Base-by-base conservation (phyloP, 306 rosid genomes). In the Ormosia emarginata region DNA sequence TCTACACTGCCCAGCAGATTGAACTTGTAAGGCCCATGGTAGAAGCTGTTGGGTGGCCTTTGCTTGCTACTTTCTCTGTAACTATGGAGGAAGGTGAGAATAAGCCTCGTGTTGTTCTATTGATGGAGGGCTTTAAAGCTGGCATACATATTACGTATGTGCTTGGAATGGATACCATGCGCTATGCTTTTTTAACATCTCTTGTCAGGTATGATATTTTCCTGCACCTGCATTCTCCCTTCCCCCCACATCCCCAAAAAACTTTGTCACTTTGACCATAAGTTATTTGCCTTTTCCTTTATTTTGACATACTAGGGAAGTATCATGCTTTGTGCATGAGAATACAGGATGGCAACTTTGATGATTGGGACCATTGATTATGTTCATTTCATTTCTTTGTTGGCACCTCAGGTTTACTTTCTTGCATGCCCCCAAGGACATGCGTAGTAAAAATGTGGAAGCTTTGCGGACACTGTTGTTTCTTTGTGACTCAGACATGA, bases 11-110 rank as follows among this genome's bases (percentile, higher is more conserved):
- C 47, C 93, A 92, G 79, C 97, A 91, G 85, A 90, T 94, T 80
- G 99, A 96, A 84, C 99, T 96, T 90, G 97, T 96, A 86, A 90
- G 98, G 92, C 99, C 99, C 75, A 96, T 96, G 99, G 99, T 96
- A 80, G 99, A 96, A 80, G 99, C 98, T 58, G 99, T 96, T 66
- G 99, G 99, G 40, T 96, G 99, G 99, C 98, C 99, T 63, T 87
- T 96, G 86, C 99, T 96, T 79, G 99, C 97, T 79, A 96, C 99
- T 30, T 96, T 94, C 81, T 96, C 99, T 47, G 99, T 96, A 73
- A 94, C 99, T 47, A 92, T 96, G 99, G 99, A 96, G 84, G 99
- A 94, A 85, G 97, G 98, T 75, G 99, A 96, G 49, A 94, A 96
- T 83, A 96, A 94, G 86, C 89, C 97, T 3, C 92, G 97, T 84